phyloP scores from a whole-genome alignment of 441 rosid genomes.

The Biscutella laevigata region DNA sequence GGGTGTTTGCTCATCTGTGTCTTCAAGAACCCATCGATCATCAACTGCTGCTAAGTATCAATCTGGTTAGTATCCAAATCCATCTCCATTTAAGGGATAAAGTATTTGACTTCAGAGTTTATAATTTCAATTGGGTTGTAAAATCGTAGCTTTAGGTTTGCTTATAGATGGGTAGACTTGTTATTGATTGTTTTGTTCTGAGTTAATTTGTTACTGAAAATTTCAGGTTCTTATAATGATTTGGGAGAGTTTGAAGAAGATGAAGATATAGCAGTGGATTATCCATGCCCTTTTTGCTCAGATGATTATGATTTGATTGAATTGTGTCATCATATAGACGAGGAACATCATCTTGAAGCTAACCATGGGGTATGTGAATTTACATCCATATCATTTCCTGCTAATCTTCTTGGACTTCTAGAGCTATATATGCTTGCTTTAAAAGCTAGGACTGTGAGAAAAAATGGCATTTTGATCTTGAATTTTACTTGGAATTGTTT shows the following conservation, averaged over 20 bases:
- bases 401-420: background rate
- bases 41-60: constrained; percentile 19
- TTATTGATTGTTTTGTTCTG: background rate
- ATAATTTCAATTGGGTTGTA: background rate
- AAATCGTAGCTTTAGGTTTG: constrained; percentile 19
- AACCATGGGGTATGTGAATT: constrained; percentile 37
- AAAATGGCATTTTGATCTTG: no score
- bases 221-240: constrained; percentile 38
- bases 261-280: constrained; percentile 36
- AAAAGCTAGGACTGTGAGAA: no score
- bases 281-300: constrained; percentile 49
- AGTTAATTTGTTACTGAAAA: background rate
- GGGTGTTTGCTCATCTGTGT: constrained; percentile 23
- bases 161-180: background rate
- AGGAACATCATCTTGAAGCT: constrained; percentile 47
- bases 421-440: no score
- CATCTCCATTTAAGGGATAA: background rate
- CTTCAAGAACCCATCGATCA: constrained; percentile 23
- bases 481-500: no score
- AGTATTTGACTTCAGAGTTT: background rate
- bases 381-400: background rate
- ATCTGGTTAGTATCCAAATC: constrained; percentile 12
- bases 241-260: constrained; percentile 39
- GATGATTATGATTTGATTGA: constrained; percentile 53
- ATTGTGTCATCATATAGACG: constrained; percentile 51